phyloP scores from a whole-genome alignment of 176 grass and related monocot genomes.

The Carex parvula region DNA sequence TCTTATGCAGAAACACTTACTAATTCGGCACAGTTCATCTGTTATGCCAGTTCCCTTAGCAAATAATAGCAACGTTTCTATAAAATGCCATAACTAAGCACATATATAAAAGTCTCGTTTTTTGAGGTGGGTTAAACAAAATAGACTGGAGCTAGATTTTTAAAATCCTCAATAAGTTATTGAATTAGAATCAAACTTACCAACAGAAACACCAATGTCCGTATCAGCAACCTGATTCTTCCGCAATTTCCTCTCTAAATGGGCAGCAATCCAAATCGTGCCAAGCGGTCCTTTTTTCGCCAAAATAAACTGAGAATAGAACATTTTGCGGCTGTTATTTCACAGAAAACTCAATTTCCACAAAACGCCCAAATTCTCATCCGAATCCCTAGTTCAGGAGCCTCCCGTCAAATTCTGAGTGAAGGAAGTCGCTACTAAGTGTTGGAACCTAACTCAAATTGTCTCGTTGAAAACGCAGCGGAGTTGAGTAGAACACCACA shows the following conservation, averaged over 20 bases:
- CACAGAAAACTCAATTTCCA: slow-evolving; percentile 20
- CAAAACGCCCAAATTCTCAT: slow-evolving; percentile 32
- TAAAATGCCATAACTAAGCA: background rate
- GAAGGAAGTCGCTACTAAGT: background rate
- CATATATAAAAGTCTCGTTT: background rate
- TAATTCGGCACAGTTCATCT: background rate
- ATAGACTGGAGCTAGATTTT: background rate
- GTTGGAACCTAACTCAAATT: background rate
- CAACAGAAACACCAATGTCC: slow-evolving; percentile 98
- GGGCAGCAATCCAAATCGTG: slow-evolving; percentile 99
- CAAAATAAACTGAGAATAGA: slow-evolving; percentile 99
- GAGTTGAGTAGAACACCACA: background rate
- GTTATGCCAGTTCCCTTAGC: background rate
- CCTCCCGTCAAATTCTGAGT: background rate
- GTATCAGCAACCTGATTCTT: slow-evolving; percentile 98
- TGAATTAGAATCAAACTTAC: slow-evolving; percentile 38
- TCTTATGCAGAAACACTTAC: background rate
- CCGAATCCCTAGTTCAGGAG: background rate
- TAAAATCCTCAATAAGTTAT: background rate
- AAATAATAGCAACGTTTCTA: background rate
- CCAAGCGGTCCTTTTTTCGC: slow-evolving; percentile 98
- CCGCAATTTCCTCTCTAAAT: slow-evolving; percentile 94
- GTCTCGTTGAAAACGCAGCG: background rate
- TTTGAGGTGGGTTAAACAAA: background rate
- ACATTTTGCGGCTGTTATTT: slow-evolving; percentile 57